Evolutionary conservation across 192 early-diverging fungal species (phyloP), one percentile per base, ranked within the genome.

Genomic region (Podila minutissima): DNA sequence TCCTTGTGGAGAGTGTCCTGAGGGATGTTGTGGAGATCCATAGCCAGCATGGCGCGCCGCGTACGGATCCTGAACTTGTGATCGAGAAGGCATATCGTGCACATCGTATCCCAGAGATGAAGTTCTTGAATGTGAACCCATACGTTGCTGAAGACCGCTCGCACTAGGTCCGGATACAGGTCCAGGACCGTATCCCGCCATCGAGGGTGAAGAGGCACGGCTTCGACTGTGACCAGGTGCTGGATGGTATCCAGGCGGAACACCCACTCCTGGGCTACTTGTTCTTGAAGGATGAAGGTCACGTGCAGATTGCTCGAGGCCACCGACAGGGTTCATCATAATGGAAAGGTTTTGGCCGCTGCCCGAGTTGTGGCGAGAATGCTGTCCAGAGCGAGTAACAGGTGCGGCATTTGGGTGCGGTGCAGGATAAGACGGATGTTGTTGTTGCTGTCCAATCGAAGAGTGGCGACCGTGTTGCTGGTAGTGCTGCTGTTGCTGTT

Each of bases 281-380:
- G 62, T 38, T 33, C 61, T 49, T 17, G 67, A 33, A 11, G 66
- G 49, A 32, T 68, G 73, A 7, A 67, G 64, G 4, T 46, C 55
- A 12, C 28, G 22, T 6, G 74, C 29, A 19, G 46, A 51, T 49
- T 61, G 17, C 50, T 67, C 53, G 69, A 59, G 17, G 48, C 12
- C 26, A 9, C 19, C 26, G 4, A 75, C 66, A 10, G 74, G 74
- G 46, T 38, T 69, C 53, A 75, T 64, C 74, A 69, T 75, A 62
- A 75, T 75, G 3, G 28, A 4, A 20, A 65, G 11, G 8, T 35
- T 67, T 29, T 69, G 67, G 12, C 74, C 74, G 7, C 41, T 69
- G 29, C 24, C 48, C 55, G 74, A 75, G 67, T 31, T 75, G 22
- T 69, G 68, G 13, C 74, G 74, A 32, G 74, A 75, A 37, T 75